Base-by-base conservation (phyloP, 139 green algal genomes). In the Chlamydomonas sphaeroides region DNA sequence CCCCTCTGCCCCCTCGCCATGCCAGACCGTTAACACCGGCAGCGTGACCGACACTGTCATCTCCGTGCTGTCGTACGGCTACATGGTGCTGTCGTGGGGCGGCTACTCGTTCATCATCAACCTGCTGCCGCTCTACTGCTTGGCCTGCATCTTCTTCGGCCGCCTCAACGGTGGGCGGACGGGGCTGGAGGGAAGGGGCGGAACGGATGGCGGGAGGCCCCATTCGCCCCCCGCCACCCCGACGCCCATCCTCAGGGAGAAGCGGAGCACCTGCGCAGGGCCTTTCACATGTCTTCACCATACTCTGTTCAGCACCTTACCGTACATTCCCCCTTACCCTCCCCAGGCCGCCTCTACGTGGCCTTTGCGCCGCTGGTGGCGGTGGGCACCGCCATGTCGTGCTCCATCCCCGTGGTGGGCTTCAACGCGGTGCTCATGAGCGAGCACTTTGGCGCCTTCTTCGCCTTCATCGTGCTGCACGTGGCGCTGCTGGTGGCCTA, bases 31-130 rank as follows among this genome's bases (percentile, higher is more conserved):
- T 8, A 98, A 98, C 88, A 98, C 93, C 0, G 96, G 95, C 3
- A 94, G 82, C 1, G 82, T 99, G 35, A 79, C 86, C 20, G 98
- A 94, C 89, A 92, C 92, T 5, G 93, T 92, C 2, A 87, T 87
- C 15, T 89, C 89, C 30, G 90, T 91, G 65, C 62, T 92, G 39
- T 85, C 91, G 17, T 98, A 97, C 89, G 88, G 93, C 45, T 98
- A 98, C 89, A 98, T 98, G 95, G 95, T 92, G 53, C 85, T 95
- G 71, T 94, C 89, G 3, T 99, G 96, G 96, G 96, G 96, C 33
- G 96, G 97, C 57, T 99, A 99, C 90, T 94, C 93, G n/a, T 99
- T 99, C 91, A 96, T 99, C 84, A 98, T 98, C 92, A 99, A 99
- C 89, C 88, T 99, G 67, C 84, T 99, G 68, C 96, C 95, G 36